Conservation (phyloP, 2,329 filamentous ascomycete genomes). For the Alternaria tenuissima region DNA sequence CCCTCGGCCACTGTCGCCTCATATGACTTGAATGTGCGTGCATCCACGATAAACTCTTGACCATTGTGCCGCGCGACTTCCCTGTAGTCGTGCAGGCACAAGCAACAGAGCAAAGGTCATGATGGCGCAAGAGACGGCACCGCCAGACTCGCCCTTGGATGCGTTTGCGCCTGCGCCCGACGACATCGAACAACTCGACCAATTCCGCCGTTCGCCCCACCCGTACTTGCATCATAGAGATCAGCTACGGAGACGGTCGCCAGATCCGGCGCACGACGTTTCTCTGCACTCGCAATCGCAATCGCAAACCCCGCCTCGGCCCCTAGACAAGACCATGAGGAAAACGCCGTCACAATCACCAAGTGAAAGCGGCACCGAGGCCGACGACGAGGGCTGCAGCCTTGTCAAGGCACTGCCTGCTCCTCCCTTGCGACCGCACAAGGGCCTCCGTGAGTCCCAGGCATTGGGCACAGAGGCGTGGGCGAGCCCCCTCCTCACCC, state of each 20-base stretch:
- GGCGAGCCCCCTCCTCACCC: constrained; percentile 55
- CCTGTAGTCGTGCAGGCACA: neutral
- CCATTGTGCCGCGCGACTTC: neutral
- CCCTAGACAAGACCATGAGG: constrained; percentile 32
- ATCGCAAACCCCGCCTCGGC: constrained; percentile 21
- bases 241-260: constrained; percentile 33
- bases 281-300: constrained; percentile 20
- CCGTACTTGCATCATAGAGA: constrained; percentile 48
- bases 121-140: constrained; percentile 20
- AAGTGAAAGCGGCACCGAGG: constrained; percentile 93
- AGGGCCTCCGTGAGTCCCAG: constrained; percentile 72
- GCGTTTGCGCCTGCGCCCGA: constrained; percentile 24
- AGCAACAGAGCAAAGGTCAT: neutral
- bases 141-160: constrained; percentile 29
- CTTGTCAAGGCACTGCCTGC: constrained; percentile 86
- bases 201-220: constrained; percentile 51
- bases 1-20: neutral
- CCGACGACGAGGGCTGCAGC: constrained; percentile 83
- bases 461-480: constrained; percentile 47
- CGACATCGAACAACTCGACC: constrained; percentile 43
- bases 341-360: constrained; percentile 52
- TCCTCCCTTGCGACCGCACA: constrained; percentile 74
- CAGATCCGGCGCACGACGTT: constrained; percentile 5
- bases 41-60: neutral
- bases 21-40: neutral